Evolutionary conservation across 768 basidiomycete species (phyloP).

Genomic region (Hypholoma fasciculare): DNA sequence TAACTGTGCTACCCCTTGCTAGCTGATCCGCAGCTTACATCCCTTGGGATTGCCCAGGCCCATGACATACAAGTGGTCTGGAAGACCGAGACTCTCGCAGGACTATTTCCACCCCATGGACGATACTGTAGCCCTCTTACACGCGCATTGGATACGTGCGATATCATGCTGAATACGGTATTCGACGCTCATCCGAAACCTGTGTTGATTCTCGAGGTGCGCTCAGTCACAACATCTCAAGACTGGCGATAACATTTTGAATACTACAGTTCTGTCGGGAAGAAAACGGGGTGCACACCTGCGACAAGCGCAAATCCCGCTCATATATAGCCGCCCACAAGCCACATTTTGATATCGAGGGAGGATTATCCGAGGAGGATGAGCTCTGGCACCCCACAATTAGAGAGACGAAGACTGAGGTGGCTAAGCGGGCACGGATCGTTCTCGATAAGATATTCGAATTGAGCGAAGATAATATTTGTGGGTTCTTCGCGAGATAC

Average conservation of each 20-base stretch:
- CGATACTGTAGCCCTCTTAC: conserved; percentile 66
- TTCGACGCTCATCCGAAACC: conserved; percentile 25
- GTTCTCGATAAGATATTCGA: conserved; percentile 61
- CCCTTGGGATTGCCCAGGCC: conserved; percentile 58
- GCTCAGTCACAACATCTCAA: not conserved
- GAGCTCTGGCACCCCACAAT: conserved; percentile 53
- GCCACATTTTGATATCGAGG: conserved; percentile 55
- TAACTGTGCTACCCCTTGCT: not conserved
- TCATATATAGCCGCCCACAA: conserved; percentile 49
- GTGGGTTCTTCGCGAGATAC: conserved; percentile 33
- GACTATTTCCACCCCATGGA: conserved; percentile 52
- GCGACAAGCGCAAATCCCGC: conserved; percentile 58
- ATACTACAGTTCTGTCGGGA: conserved; percentile 61
- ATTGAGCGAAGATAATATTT: conserved; percentile 37
- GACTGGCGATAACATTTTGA: not conserved
- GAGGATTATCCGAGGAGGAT: conserved; percentile 63
- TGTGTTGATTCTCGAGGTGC: conserved; percentile 58
- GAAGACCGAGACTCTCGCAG: conserved; percentile 41
- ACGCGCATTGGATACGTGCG: conserved; percentile 58
- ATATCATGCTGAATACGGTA: conserved; percentile 48
- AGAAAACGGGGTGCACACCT: conserved; percentile 66
- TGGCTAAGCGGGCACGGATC: conserved; percentile 44
- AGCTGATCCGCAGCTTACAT: conserved; percentile 71
- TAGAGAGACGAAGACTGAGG: conserved; percentile 51
- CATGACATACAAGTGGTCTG: conserved; percentile 42